A percentile compares a stretch with the other conserved stretches of the same genome.
Conservation (phyloP, 352 stramenopile species). For the Poterioochromonas sp. region DNA sequence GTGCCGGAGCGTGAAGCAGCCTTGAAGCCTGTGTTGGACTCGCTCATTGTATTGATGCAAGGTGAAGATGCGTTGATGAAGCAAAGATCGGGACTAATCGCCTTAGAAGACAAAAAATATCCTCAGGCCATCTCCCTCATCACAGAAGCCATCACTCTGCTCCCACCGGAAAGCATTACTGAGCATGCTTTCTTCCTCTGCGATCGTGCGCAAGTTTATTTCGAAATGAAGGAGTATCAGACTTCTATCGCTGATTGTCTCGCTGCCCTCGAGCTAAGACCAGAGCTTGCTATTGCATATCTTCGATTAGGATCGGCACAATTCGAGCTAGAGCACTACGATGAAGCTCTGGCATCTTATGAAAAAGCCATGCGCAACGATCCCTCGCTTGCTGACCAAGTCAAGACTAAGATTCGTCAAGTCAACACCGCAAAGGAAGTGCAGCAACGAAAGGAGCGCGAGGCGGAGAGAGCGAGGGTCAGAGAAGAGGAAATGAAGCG, state of each 20-base stretch:
- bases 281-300: constrained; percentile 26
- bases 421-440: constrained; percentile 32
- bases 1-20: constrained; percentile 9
- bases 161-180: constrained; percentile 9
- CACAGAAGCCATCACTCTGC: constrained; percentile 26
- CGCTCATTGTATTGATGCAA: constrained; percentile 17
- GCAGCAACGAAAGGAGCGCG: constrained; percentile 21
- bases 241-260: constrained; percentile 22
- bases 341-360: constrained; percentile 5
- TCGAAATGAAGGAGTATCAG: constrained; percentile 29
- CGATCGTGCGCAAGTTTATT: constrained; percentile 25
- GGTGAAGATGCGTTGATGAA: constrained; percentile 27
- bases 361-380: constrained; percentile 26
- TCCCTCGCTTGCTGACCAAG: constrained; percentile 23
- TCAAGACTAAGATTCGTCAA: constrained; percentile 20
- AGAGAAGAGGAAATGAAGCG: constrained; percentile 21
- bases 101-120: constrained; percentile 30
- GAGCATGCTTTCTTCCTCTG: constrained; percentile 33
- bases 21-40: constrained; percentile 23
- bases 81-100: constrained; percentile 8
- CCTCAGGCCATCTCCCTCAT: constrained; percentile 2
- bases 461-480: constrained; percentile 16
- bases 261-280: constrained; percentile 4
- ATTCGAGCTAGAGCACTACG: constrained; percentile 23
- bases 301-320: constrained; percentile 12